A percentile compares a stretch with the other conserved stretches of the same genome.
phyloP scores from a whole-genome alignment of 2,329 filamentous ascomycete species.

The Colletotrichum sp. region DNA sequence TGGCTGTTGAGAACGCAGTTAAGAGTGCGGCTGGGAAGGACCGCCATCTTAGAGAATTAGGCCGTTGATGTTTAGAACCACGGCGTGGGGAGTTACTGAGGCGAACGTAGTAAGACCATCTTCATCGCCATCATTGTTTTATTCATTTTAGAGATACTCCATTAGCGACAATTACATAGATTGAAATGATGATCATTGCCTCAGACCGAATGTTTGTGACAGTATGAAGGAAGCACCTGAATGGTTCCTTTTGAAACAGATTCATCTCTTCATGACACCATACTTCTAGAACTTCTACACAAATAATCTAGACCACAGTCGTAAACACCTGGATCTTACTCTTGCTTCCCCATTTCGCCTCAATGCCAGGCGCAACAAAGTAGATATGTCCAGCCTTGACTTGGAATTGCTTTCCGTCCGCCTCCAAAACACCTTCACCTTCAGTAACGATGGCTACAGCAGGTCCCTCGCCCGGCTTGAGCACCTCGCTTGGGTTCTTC shows the following conservation, averaged over 20 bases:
- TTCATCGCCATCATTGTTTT: accelerated
- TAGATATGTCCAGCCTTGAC: slow-evolving; percentile 68
- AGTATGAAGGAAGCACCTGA: not conserved
- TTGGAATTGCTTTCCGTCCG: slow-evolving; percentile 55
- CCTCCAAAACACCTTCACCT: slow-evolving; percentile 62
- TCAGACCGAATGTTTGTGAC: not conserved
- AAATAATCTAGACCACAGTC: slow-evolving; percentile 28
- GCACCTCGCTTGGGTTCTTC: slow-evolving; percentile 60
- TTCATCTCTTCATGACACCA: not conserved
- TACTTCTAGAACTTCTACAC: not conserved
- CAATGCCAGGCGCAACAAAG: slow-evolving; percentile 65
- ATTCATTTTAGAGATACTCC: not conserved
- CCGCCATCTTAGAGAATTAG: not conserved
- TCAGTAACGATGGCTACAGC: slow-evolving; percentile 67
- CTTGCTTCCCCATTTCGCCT: slow-evolving; percentile 34
- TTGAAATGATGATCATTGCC: not conserved
- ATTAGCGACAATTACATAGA: not conserved
- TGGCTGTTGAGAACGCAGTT: slow-evolving; percentile 43
- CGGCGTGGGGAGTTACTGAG: not conserved
- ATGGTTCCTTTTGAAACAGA: accelerated
- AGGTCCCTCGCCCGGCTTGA: slow-evolving; percentile 62
- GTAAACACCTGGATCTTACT: slow-evolving; percentile 40
- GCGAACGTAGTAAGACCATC: not conserved
- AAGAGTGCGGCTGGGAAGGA: not conserved
- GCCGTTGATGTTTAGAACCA: not conserved